phyloP scores from a whole-genome alignment of 2,329 filamentous ascomycete species.

The Alternaria conjuncta region DNA sequence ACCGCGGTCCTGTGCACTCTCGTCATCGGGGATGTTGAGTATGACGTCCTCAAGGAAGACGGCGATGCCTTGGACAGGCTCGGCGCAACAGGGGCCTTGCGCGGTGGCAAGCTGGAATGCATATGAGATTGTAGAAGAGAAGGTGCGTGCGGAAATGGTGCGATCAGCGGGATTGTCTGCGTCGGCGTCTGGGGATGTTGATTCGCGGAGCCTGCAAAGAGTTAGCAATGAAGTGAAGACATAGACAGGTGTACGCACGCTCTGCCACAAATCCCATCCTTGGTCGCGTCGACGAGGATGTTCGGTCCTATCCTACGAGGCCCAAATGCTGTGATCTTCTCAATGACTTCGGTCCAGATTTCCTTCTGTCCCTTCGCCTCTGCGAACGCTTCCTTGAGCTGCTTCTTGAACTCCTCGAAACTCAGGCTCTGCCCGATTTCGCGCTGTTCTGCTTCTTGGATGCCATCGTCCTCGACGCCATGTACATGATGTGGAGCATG shows the following conservation, averaged over 20 bases:
- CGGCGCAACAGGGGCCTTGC: constrained; percentile 88
- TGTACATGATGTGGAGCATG: constrained; percentile 49
- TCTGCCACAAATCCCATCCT: constrained; percentile 72
- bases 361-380: constrained; percentile 76
- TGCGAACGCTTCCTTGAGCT: constrained; percentile 73
- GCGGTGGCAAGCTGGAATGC: constrained; percentile 91
- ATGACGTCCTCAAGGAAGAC: constrained; percentile 84
- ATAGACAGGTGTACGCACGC: constrained; percentile 61
- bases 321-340: constrained; percentile 88
- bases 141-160: constrained; percentile 66
- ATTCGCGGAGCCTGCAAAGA: constrained; percentile 34
- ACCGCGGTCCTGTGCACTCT: constrained; percentile 69
- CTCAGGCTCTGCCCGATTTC: constrained; percentile 68
- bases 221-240: constrained; percentile 9
- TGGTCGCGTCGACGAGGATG: constrained; percentile 82
- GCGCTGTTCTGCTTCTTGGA: constrained; percentile 60
- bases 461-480: constrained; percentile 57
- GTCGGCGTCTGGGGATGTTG: constrained; percentile 46
- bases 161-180: constrained; percentile 17
- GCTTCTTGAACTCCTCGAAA: constrained; percentile 75
- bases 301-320: constrained; percentile 87
- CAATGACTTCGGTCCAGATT: constrained; percentile 75
- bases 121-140: constrained; percentile 89
- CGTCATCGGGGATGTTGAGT: constrained; percentile 61
- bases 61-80: constrained; percentile 91